Conservation (phyloP, 2,329 filamentous ascomycete genomes). For the Trichoderma asperellum region DNA sequence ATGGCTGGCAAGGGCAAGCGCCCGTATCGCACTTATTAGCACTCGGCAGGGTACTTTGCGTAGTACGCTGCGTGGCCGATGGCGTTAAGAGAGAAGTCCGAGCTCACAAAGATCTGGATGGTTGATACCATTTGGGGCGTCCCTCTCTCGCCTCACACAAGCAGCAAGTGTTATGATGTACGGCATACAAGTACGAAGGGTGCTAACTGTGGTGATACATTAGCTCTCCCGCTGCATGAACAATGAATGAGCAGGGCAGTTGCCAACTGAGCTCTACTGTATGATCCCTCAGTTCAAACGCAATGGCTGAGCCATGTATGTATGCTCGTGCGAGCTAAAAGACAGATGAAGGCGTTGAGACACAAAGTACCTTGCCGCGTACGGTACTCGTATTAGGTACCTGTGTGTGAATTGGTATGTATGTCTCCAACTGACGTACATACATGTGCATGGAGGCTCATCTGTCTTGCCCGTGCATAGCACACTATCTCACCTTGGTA, state of each 20-base stretch:
- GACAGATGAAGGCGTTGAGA: background rate
- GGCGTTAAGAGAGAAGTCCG: background rate
- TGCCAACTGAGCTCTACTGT: background rate
- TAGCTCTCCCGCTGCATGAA: slow-evolving; percentile 32
- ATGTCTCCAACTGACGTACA: slow-evolving; percentile 23
- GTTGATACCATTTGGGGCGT: background rate
- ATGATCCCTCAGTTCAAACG: background rate
- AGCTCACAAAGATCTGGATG: slow-evolving; percentile 18
- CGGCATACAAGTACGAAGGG: background rate
- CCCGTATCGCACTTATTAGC: slow-evolving; percentile 10
- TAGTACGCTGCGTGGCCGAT: slow-evolving; percentile 1
- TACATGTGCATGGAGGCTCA: slow-evolving; percentile 25
- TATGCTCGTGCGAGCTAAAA: background rate
- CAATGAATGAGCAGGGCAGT: background rate
- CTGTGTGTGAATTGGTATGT: background rate
- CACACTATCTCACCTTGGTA: slow-evolving; percentile 1
- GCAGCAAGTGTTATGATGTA: slow-evolving; percentile 14
- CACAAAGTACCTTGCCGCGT: background rate
- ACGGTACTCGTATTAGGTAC: background rate
- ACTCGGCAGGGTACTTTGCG: background rate
- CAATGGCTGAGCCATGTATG: slow-evolving; percentile 1
- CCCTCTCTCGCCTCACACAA: slow-evolving; percentile 6
- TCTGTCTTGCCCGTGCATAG: slow-evolving; percentile 19
- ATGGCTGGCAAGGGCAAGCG: slow-evolving; percentile 12
- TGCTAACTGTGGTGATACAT: slow-evolving; percentile 29